Percentiles rank a stretch among this genome's conserved stretches.
phyloP scores from a whole-genome alignment of 2,329 filamentous ascomycete genomes.

The Plenodomus biglobosus region DNA sequence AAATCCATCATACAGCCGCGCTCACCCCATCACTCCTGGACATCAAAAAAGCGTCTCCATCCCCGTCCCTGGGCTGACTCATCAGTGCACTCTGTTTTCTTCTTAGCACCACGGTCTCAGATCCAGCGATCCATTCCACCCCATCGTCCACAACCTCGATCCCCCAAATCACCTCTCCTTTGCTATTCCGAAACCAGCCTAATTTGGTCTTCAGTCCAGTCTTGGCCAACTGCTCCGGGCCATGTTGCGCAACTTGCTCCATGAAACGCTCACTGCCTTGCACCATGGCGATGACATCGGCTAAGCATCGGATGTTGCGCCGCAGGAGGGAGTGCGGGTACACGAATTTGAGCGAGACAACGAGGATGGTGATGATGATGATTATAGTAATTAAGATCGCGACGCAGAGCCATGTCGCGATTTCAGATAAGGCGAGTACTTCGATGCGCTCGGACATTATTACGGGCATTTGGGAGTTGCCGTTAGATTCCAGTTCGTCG shows the following conservation, averaged over 20 bases:
- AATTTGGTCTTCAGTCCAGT: slow-evolving; percentile 6
- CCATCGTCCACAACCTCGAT: slow-evolving; percentile 11
- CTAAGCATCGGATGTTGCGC: slow-evolving; percentile 8
- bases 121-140: slow-evolving; percentile 8
- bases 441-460: slow-evolving; percentile 6
- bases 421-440: slow-evolving; percentile 4
- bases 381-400: slow-evolving; percentile 10
- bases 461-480: neutral
- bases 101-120: neutral
- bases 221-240: slow-evolving; percentile 1
- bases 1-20: neutral
- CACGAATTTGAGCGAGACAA: slow-evolving; percentile 5
- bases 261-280: slow-evolving; percentile 10
- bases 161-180: slow-evolving; percentile 14
- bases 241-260: slow-evolving; percentile 1
- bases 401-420: slow-evolving; percentile 12
- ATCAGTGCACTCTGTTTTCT: neutral
- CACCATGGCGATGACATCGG: slow-evolving; percentile 11
- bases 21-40: neutral
- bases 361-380: slow-evolving; percentile 4
- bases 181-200: slow-evolving; percentile 16
- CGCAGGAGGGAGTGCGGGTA: slow-evolving; percentile 3
- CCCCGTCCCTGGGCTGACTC: neutral
- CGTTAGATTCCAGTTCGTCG: neutral
- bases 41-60: neutral